Conservation (phyloP, 2,329 filamentous ascomycete genomes). For the Bipolaris victoriae region DNA sequence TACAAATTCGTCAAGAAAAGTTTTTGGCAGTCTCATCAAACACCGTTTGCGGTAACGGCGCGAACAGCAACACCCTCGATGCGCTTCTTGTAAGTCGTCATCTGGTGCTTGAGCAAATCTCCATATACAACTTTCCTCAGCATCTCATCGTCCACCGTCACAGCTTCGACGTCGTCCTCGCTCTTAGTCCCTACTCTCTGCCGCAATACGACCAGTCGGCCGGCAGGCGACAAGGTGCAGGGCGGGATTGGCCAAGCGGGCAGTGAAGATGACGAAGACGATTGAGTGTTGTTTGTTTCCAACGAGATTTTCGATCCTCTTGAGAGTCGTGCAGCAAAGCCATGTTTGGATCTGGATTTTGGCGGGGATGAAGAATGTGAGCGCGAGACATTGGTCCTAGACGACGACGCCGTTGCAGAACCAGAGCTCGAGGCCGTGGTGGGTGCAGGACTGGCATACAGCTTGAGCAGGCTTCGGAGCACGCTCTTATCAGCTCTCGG, state of each 20-base stretch:
- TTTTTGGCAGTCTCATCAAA: not conserved
- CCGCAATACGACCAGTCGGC: slow-evolving; percentile 68
- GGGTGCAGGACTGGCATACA: slow-evolving; percentile 69
- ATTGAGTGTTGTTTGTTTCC: slow-evolving; percentile 29
- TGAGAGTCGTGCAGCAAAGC: slow-evolving; percentile 17
- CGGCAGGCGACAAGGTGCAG: slow-evolving; percentile 71
- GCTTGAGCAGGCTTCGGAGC: slow-evolving; percentile 71
- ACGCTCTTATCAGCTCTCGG: slow-evolving; percentile 78
- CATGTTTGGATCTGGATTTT: slow-evolving; percentile 21
- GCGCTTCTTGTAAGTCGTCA: slow-evolving; percentile 75
- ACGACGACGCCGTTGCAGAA: slow-evolving; percentile 30
- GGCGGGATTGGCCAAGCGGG: slow-evolving; percentile 70
- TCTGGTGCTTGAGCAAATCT: slow-evolving; percentile 79
- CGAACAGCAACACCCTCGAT: slow-evolving; percentile 74
- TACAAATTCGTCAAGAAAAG: not conserved
- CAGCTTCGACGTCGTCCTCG: slow-evolving; percentile 67
- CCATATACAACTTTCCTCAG: slow-evolving; percentile 77
- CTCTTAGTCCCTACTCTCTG: slow-evolving; percentile 48
- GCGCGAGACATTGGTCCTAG: slow-evolving; percentile 32
- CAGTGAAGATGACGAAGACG: slow-evolving; percentile 48
- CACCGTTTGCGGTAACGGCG: slow-evolving; percentile 63
- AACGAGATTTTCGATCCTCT: slow-evolving; percentile 32
- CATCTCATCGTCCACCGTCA: slow-evolving; percentile 70
- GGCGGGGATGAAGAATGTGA: slow-evolving; percentile 14
- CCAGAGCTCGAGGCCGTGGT: slow-evolving; percentile 20